Base-by-base conservation (phyloP, 306 rosid species). In the Ziziphus jujuba region DNA sequence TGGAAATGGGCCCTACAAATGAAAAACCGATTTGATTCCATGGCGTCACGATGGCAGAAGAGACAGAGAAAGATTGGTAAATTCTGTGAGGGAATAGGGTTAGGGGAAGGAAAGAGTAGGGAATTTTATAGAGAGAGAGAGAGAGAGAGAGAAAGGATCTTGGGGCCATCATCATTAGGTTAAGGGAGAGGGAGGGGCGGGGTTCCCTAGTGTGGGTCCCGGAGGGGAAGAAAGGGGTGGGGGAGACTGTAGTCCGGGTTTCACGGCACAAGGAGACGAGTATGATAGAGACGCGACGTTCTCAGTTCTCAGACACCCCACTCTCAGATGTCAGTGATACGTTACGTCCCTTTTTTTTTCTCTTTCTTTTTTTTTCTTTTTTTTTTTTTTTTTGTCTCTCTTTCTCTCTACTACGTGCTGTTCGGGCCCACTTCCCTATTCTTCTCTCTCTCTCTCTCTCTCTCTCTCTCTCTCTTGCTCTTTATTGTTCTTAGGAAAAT, bases 231-330 rank as follows among this genome's bases (percentile, higher is more conserved):
- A 9, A 34, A 13, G 62, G 56, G 12, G 52, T 1, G 59, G 28
- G 49, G 34, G 52, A 61, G 73, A 78, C 79, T 78, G 79, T 75
- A 75, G 76, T 82, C 81, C 81, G 86, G 56, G 81, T 75, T 82
- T 82, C 64, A 54, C 84, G 83, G 84, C 83, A 71, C 43, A 74
- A 82, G 71, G 60, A 75, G 86, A 75, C 83, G 81, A 82, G 47
- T 2, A 0, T 71, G 84, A 82, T 72, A 25, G 79, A 12, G 87
- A 82, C 87, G 10, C 20, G 62, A 69, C 84, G 60, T 75, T 13
- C 79, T 78, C 66, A 23, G n/a, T 7, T 20, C 49, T 68, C 70
- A 71, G 69, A 56, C 54, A 1, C 25, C 50, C 72, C 17, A 1
- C 28, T 0, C 25, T 13, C 52, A 24, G 35, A 9, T 59, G 76